These are phyloP conservation scores for Raffaelea deltoideospora DNA, from an alignment of 2,329 filamentous ascomycete genomes.

Conservation along the genomic window DNA sequence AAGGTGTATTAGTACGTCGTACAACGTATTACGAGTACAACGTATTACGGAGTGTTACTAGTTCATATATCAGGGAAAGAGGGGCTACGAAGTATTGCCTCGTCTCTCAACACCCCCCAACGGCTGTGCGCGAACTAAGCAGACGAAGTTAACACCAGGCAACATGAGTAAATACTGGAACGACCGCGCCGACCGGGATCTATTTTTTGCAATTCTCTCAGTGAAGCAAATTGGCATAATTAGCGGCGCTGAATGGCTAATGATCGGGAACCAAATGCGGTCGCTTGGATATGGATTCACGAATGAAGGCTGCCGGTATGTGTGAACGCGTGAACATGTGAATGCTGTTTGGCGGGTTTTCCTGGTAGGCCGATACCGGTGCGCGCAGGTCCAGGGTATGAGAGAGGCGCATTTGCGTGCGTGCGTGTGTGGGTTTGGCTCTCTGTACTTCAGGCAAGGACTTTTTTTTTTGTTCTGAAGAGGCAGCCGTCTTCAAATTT, in stretches of 20 bases:
- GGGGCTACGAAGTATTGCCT: too few relatives aligned
- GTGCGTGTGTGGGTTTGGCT: not conserved
- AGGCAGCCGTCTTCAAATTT: not conserved
- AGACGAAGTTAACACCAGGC: not conserved
- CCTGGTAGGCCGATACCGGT: conserved; percentile 1
- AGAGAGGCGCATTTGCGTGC: not conserved
- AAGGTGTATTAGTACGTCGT: too few relatives aligned
- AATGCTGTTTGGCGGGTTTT: too few relatives aligned
- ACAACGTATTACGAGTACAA: too few relatives aligned
- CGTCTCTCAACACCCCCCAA: too few relatives aligned
- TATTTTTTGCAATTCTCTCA: conserved; percentile 47
- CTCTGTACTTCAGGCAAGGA: too few relatives aligned
- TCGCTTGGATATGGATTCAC: conserved; percentile 45
- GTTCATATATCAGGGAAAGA: too few relatives aligned
- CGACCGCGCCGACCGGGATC: conserved; percentile 45
- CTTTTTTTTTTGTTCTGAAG: not conserved
- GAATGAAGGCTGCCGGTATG: conserved; percentile 49
- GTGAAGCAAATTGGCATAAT: conserved; percentile 50
- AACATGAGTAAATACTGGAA: conserved; percentile 45
- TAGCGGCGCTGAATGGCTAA: conserved; percentile 46
- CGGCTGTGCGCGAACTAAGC: not conserved
- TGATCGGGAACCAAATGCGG: conserved; percentile 46
- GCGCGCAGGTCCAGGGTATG: not conserved
- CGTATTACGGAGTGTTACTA: too few relatives aligned
- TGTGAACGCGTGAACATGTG: too few relatives aligned